Evolutionary conservation across 2,329 filamentous ascomycete species (phyloP).

Genomic region (Epichloe typhina): DNA sequence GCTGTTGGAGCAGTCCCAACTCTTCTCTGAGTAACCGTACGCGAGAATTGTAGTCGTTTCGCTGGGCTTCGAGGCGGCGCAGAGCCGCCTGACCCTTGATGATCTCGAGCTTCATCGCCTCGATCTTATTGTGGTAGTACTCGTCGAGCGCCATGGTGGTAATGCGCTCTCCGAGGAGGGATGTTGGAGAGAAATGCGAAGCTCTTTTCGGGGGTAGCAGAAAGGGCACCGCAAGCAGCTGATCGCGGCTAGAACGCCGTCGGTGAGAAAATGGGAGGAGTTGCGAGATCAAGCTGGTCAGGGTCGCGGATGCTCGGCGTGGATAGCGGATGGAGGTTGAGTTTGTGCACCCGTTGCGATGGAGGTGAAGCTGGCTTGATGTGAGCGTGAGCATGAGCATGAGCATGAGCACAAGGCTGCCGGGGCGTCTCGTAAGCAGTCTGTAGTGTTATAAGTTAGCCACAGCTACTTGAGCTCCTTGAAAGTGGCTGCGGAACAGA

Average conservation of each 20-base stretch:
- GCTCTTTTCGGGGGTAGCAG: too few relatives aligned
- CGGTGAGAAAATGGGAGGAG: neutral
- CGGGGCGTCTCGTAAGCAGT: constrained; percentile 13
- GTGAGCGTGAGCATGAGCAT: neutral
- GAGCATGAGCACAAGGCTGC: neutral
- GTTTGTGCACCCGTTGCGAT: neutral
- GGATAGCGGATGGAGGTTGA: constrained; percentile 1
- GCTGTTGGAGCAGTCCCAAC: constrained; percentile 88
- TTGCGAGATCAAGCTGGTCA: neutral
- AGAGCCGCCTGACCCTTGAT: constrained; percentile 95
- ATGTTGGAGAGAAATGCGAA: neutral
- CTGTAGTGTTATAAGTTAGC: neutral
- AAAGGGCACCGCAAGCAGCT: neutral
- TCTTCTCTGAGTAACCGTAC: constrained; percentile 91
- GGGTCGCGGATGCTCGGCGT: neutral
- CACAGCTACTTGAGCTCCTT: neutral
- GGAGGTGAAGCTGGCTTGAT: constrained; percentile 8
- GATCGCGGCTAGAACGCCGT: neutral
- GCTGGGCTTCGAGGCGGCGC: constrained; percentile 87
- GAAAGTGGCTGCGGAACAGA: constrained; percentile 4
- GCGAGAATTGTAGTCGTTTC: constrained; percentile 98
- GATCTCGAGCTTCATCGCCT: constrained; percentile 99
- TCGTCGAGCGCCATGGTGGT: constrained; percentile 88
- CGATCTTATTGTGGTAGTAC: constrained; percentile 99
- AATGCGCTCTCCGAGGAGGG: neutral